These are phyloP conservation scores for Graphilbum fragrans DNA, from an alignment of 2,329 filamentous ascomycete genomes.

Conservation along the genomic window DNA sequence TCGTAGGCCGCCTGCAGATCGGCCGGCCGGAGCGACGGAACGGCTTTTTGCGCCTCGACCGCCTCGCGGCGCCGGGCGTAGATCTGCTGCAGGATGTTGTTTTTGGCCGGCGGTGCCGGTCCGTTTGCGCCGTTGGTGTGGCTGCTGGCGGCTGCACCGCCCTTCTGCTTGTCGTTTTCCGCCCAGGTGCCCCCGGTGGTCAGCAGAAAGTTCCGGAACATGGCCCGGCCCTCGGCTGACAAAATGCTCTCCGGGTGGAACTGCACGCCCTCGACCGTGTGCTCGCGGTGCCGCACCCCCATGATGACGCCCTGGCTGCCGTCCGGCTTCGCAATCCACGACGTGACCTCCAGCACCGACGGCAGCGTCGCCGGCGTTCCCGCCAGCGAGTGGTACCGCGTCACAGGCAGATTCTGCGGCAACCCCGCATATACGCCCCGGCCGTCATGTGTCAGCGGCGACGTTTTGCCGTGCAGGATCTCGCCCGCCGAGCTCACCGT, in stretches of 20 bases:
- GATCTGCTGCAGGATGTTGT: constrained; percentile 83
- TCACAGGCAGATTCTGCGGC: constrained; percentile 71
- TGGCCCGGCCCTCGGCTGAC: constrained; percentile 73
- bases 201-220: constrained; percentile 85
- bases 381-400: constrained; percentile 90
- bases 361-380: constrained; percentile 83
- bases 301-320: constrained; percentile 82
- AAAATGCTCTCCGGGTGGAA: constrained; percentile 97
- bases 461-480: constrained; percentile 96
- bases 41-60: constrained; percentile 68
- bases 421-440: constrained; percentile 88
- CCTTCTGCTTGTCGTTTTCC: constrained; percentile 54
- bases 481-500: constrained; percentile 87
- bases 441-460: constrained; percentile 73
- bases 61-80: constrained; percentile 68
- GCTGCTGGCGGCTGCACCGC: constrained; percentile 14
- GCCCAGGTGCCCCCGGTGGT: constrained; percentile 88
- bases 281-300: constrained; percentile 89
- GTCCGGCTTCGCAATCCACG: constrained; percentile 71
- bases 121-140: constrained; percentile 3
- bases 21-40: constrained; percentile 71
- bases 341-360: constrained; percentile 75
- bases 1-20: constrained; percentile 83
- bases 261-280: constrained; percentile 87
- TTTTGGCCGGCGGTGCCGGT: constrained; percentile 25